Conservation (phyloP, 176 grass and related monocot genomes). For the Zoysia pacifica region DNA sequence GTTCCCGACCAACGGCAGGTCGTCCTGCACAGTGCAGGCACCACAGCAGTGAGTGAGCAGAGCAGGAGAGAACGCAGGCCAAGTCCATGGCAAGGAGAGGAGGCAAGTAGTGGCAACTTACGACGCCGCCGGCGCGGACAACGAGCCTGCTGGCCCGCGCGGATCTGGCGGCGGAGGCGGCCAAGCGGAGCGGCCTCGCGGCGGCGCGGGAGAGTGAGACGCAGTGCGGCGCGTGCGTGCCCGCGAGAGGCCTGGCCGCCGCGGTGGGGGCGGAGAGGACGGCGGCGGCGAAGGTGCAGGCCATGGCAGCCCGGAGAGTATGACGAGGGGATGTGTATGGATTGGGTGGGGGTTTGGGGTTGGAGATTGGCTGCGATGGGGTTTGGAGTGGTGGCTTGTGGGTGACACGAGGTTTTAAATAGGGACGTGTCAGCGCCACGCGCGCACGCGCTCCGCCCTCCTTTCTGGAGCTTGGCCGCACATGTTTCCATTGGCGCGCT, state of each 20-base stretch:
- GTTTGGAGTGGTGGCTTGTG: too few species aligned
- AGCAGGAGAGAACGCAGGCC: background rate
- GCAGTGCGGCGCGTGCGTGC: conserved; percentile 23
- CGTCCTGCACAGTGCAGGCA: conserved; percentile 40
- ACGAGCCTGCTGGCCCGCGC: conserved; percentile 48
- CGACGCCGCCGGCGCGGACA: conserved; percentile 49
- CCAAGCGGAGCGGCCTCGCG: conserved; percentile 19
- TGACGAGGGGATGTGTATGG: conserved; percentile 11
- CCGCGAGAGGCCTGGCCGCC: conserved; percentile 26
- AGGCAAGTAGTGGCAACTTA: conserved; percentile 3
- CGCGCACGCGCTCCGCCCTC: too few species aligned
- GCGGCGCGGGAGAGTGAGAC: conserved; percentile 35
- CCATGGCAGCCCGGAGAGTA: conserved; percentile 55
- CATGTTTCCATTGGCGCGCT: too few species aligned
- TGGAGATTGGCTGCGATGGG: background rate
- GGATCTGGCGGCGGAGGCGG: conserved; percentile 30
- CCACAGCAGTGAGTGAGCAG: conserved; percentile 4
- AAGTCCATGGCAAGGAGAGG: background rate
- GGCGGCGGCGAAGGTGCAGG: conserved; percentile 53
- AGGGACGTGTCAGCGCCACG: too few species aligned
- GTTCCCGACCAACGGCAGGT: conserved; percentile 84
- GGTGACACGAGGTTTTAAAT: background rate
- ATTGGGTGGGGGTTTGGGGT: conserved; percentile 28
- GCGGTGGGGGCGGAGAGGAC: conserved; percentile 20
- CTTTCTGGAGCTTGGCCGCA: too few species aligned